Evolutionary conservation across 768 basidiomycete species (phyloP).

Genomic region (Termitomyces sp.): DNA sequence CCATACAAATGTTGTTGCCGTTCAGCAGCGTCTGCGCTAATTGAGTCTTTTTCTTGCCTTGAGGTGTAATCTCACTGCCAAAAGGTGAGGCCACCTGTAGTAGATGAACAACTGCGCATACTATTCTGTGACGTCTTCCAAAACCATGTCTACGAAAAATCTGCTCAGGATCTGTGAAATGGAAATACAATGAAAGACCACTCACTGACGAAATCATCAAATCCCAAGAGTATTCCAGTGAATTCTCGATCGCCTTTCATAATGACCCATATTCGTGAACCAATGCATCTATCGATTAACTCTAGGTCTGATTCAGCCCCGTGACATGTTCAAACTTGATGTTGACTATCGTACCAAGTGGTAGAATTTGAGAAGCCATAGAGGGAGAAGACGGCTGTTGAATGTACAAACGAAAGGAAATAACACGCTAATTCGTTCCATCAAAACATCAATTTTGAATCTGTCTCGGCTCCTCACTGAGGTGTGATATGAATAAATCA

Average conservation of each 20-base stretch:
- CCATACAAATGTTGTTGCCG: constrained; percentile 97
- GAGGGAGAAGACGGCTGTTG: background rate
- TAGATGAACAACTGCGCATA: constrained; percentile 33
- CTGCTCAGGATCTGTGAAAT: background rate
- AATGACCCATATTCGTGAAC: constrained; percentile 95
- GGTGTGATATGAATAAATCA: background rate
- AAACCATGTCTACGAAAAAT: constrained; percentile 66
- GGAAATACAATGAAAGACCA: constrained; percentile 21
- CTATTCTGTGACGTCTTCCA: constrained; percentile 98
- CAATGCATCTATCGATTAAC: constrained; percentile 95
- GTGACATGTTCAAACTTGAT: background rate
- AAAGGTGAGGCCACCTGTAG: background rate
- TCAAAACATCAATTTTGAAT: background rate
- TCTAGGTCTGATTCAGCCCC: constrained; percentile 39
- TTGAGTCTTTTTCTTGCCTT: constrained; percentile 74
- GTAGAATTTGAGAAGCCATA: constrained; percentile 93
- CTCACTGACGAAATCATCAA: constrained; percentile 99
- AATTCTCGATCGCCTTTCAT: constrained; percentile 99
- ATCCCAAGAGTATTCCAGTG: constrained; percentile 89
- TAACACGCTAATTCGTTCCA: background rate
- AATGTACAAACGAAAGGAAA: background rate
- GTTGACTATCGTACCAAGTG: constrained; percentile 54
- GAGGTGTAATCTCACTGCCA: constrained; percentile 75
- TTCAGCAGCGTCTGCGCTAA: constrained; percentile 87
- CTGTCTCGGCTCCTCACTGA: background rate